A percentile compares a stretch with the other conserved stretches of the same genome.
Conservation (phyloP, 1,284 basidiomycete species). For the Naganishia sp. region DNA sequence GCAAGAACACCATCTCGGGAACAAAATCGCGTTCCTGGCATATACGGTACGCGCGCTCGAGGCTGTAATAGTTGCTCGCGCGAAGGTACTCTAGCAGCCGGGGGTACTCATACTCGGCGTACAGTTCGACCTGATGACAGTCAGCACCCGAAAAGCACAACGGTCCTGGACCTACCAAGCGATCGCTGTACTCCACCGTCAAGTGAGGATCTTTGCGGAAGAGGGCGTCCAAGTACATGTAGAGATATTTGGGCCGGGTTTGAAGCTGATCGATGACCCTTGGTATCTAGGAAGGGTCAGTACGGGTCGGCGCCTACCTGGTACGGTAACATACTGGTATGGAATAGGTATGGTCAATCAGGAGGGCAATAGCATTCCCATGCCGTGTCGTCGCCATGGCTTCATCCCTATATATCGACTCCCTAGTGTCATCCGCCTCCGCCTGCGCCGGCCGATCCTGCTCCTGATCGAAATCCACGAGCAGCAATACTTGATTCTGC, state of each 20-base stretch:
- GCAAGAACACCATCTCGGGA: constrained; percentile 94
- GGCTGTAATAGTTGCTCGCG: constrained; percentile 85
- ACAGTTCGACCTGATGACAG: constrained; percentile 70
- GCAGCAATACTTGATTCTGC: constrained; percentile 83
- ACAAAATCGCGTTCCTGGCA: constrained; percentile 85
- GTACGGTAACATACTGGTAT: constrained; percentile 70
- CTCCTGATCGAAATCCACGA: constrained; percentile 94
- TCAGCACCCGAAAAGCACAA: neutral
- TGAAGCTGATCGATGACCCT: constrained; percentile 86
- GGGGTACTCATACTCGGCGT: constrained; percentile 79
- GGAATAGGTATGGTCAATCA: constrained; percentile 93
- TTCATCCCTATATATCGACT: constrained; percentile 31
- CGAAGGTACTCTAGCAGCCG: constrained; percentile 88
- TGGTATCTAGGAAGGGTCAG: constrained; percentile 62
- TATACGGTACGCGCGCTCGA: constrained; percentile 87
- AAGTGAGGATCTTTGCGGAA: constrained; percentile 83
- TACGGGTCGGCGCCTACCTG: neutral
- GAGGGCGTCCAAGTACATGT: constrained; percentile 88
- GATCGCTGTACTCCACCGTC: constrained; percentile 77
- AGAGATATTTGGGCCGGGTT: constrained; percentile 75
- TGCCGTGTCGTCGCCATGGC: constrained; percentile 45
- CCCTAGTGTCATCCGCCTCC: neutral
- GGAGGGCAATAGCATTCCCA: constrained; percentile 73
- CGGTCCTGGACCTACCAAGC: constrained; percentile 61
- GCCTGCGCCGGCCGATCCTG: constrained; percentile 49